Conservation (phyloP, 2,329 filamentous ascomycete genomes). For the Leptographium procerum region DNA sequence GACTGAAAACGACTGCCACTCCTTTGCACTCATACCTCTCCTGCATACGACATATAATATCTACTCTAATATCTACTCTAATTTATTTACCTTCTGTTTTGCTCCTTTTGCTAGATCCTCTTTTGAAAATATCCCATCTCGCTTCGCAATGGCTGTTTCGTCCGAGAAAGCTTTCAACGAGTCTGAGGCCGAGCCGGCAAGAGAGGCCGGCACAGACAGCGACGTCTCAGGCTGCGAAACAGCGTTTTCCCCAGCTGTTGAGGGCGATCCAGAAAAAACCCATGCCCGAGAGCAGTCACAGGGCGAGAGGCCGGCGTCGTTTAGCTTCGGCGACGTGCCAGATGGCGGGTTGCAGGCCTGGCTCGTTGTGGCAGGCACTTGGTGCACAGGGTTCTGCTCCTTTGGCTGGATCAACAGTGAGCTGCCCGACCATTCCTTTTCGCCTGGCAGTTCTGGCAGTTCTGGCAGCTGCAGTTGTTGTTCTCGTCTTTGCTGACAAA, state of each 20-base stretch:
- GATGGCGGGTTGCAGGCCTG: slow-evolving; percentile 22
- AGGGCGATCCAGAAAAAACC: background rate
- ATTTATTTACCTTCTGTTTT: no score
- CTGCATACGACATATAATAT: no score
- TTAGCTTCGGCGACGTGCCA: slow-evolving; percentile 7
- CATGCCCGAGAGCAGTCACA: background rate
- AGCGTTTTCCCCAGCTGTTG: background rate
- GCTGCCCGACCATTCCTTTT: no score
- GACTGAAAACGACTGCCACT: no score
- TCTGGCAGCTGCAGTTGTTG: background rate
- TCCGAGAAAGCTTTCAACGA: background rate
- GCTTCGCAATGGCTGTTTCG: background rate
- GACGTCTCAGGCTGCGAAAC: background rate
- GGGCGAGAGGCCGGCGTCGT: background rate
- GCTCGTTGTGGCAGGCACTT: slow-evolving; percentile 27
- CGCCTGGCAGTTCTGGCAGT: no score
- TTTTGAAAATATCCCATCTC: no score
- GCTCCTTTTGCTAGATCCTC: no score
- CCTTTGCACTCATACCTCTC: no score
- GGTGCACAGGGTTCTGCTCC: slow-evolving; percentile 29
- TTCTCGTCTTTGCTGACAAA: background rate
- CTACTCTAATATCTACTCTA: no score
- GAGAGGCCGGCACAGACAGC: background rate
- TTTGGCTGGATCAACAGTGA: slow-evolving; percentile 29
- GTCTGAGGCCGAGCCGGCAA: background rate